phyloP scores from a whole-genome alignment of 768 basidiomycete genomes.

The Macrolepiota albuminosa region DNA sequence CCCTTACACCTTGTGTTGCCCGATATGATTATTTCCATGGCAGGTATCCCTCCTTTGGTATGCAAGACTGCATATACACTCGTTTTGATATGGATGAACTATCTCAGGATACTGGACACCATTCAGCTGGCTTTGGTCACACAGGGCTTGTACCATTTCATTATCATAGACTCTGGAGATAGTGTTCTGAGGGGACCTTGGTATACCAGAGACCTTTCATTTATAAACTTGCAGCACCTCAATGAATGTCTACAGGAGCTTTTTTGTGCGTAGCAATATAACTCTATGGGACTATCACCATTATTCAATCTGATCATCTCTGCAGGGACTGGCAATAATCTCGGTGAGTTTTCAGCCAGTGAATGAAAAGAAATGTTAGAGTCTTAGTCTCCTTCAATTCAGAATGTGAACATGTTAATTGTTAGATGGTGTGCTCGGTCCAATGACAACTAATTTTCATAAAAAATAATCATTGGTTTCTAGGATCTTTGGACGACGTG shows the following conservation, averaged over 20 bases:
- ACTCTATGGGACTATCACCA: too few relatives aligned
- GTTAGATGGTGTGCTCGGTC: neutral
- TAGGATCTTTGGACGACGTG: neutral
- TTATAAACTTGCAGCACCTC: neutral
- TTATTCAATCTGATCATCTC: too few relatives aligned
- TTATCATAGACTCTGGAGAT: neutral
- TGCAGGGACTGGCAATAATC: too few relatives aligned
- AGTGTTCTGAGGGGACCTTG: neutral
- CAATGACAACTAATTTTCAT: neutral
- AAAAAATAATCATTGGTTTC: neutral
- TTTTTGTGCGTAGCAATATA: neutral
- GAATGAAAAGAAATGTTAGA: neutral
- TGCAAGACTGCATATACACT: neutral
- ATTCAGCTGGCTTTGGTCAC: neutral
- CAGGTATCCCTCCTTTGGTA: constrained; percentile 7
- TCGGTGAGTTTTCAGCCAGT: neutral
- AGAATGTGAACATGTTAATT: neutral
- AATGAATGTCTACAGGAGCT: neutral
- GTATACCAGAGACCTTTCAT: neutral
- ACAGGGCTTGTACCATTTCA: constrained; percentile 3
- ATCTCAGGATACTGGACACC: constrained; percentile 2
- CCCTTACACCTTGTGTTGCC: neutral
- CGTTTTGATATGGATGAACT: neutral
- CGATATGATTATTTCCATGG: neutral
- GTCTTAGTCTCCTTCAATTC: neutral